phyloP scores from a whole-genome alignment of 2,329 filamentous ascomycete genomes.

The Madurella fahalii region DNA sequence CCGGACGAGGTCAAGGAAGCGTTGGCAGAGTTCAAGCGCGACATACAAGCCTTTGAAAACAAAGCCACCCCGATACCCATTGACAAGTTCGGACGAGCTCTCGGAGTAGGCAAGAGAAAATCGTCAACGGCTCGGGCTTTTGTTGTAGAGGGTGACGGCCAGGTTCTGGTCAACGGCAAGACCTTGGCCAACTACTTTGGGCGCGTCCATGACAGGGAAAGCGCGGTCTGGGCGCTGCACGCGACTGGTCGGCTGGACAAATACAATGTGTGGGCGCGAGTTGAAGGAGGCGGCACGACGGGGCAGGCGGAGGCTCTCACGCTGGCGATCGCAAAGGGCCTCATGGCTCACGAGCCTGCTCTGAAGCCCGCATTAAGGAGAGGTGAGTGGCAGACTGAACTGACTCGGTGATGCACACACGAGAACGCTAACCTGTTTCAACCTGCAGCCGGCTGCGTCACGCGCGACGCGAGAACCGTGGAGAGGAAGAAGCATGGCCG shows the following conservation, averaged over 20 bases:
- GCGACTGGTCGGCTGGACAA: conserved; percentile 81
- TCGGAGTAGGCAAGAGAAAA: conserved; percentile 83
- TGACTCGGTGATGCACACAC: conserved; percentile 9
- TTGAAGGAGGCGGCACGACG: conserved; percentile 82
- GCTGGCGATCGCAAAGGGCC: conserved; percentile 79
- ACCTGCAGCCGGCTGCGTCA: conserved; percentile 78
- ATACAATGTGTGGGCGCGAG: conserved; percentile 91
- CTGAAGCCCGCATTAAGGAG: conserved; percentile 82
- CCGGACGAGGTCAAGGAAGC: conserved; percentile 64
- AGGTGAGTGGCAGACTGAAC: conserved; percentile 58
- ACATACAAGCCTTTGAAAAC: conserved; percentile 67
- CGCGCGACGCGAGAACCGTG: conserved; percentile 83
- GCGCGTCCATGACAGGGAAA: conserved; percentile 89
- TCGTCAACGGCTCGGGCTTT: conserved; percentile 78
- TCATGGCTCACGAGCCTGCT: conserved; percentile 86
- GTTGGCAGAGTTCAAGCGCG: conserved; percentile 67
- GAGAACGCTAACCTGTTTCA: conserved; percentile 40
- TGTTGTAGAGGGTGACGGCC: conserved; percentile 87
- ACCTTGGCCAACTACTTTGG: conserved; percentile 77
- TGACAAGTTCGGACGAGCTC: conserved; percentile 72
- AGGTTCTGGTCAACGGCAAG: conserved; percentile 87
- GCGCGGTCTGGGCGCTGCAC: conserved; percentile 85
- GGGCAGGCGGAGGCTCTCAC: conserved; percentile 95
- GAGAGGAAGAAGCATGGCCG: conserved; percentile 98
- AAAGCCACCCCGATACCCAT: conserved; percentile 59